Conservation (phyloP, 148 eudicot species). For the Suaeda aralocaspica region DNA sequence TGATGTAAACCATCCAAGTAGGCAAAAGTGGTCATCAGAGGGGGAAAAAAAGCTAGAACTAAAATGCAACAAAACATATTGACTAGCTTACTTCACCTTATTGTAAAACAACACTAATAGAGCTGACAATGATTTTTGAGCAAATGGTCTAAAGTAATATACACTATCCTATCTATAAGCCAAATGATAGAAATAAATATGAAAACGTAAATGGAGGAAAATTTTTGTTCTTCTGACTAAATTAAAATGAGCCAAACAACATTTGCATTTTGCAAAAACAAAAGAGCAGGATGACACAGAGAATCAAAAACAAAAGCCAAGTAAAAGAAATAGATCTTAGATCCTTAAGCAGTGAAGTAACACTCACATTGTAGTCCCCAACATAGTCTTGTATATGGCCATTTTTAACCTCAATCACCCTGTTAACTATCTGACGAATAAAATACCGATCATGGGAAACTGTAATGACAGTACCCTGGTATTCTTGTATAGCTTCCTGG, state of each 20-base stretch:
- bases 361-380: slow-evolving; percentile 88
- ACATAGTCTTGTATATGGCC: slow-evolving; percentile 72
- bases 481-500: slow-evolving; percentile 91
- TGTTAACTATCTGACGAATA: slow-evolving; percentile 82
- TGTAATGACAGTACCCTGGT: slow-evolving; percentile 79
- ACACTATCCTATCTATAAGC: background rate
- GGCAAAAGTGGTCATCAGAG: no score
- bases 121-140: no score
- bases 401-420: slow-evolving; percentile 89
- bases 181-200: background rate
- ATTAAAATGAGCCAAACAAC: background rate
- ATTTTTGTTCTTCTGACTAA: no score
- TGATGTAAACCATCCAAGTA: no score
- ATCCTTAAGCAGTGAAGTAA: slow-evolving; percentile 6
- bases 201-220: background rate
- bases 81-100: no score
- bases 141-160: background rate
- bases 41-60: no score
- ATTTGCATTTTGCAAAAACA: background rate
- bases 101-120: no score
- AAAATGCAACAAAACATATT: no score
- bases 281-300: background rate
- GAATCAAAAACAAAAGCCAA: background rate
- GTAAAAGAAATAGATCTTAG: background rate
- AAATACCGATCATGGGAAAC: slow-evolving; percentile 98